Conservation (phyloP, 352 stramenopile species). For the Blastocystis sp. region DNA sequence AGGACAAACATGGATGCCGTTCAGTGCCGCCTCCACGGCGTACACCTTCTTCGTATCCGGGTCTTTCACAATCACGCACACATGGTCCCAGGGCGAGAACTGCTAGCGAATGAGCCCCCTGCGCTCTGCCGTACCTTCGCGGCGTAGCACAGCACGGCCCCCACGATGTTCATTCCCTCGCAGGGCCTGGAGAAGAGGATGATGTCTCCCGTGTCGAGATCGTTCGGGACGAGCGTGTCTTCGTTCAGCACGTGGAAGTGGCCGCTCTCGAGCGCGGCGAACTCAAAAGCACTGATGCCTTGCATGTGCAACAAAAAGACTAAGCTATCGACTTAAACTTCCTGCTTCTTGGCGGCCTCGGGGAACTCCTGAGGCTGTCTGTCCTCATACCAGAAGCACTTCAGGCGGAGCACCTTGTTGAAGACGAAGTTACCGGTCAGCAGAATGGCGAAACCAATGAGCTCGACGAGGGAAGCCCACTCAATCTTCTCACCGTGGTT, state of each 20-base stretch:
- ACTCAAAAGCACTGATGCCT: conserved; percentile 43
- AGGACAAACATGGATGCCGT: conserved; percentile 13
- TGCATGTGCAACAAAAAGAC: conserved; percentile 17
- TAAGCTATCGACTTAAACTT: not conserved
- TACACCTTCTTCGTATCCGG: conserved; percentile 56
- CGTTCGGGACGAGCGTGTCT: conserved; percentile 32
- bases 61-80: conserved; percentile 54
- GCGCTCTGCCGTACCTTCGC: conserved; percentile 8
- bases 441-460: conserved; percentile 71
- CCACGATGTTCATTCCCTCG: conserved; percentile 27
- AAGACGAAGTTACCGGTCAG: conserved; percentile 71
- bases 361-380: conserved; percentile 28
- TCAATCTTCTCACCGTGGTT: conserved; percentile 62
- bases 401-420: conserved; percentile 72
- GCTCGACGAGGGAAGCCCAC: conserved; percentile 69
- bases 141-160: conserved; percentile 49
- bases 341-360: not conserved
- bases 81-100: conserved; percentile 64
- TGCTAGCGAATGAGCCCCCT: not conserved
- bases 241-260: conserved; percentile 28
- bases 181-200: conserved; percentile 40
- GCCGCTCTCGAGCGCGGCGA: not conserved
- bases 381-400: conserved; percentile 70
- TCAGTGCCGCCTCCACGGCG: conserved; percentile 39
- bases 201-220: conserved; percentile 61